Evolutionary conservation across 352 stramenopile species (phyloP), one percentile per base, ranked within the genome.

Genomic region (Globisporangium abappressorium): DNA sequence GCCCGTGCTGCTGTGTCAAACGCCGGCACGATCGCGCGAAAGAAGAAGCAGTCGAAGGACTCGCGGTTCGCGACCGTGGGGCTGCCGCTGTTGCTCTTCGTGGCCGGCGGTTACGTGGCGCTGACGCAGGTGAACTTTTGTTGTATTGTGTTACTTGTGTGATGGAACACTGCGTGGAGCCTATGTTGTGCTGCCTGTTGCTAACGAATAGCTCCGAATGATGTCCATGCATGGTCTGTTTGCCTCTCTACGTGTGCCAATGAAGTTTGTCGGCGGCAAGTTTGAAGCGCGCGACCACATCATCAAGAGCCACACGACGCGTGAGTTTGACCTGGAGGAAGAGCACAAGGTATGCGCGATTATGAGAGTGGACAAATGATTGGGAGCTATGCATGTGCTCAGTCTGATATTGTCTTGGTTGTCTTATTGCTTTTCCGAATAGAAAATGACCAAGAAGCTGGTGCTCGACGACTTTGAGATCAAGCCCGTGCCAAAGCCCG

Each of bases 391-490:
- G 38, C 34, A 28, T 56, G 34, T 14, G 26, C 38, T 55, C 8
- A 36, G 11, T 26, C 43, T 53, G 22, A 47, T 57, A 18, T n/a
- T 38, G 5, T 9, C 7, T 30, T 38, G 0, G 20, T 62, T 55
- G 56, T 22, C 9, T 24, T 26, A 63, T 24, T 33, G 28, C 28
- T 63, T 36, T 14, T 62, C 61, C 11, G 11, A n/a, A n/a, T 67
- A 94, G 88, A 92, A 80, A 85, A 94, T 96, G 68, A 92, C 82
- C 36, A 77, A 92, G 71, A 96, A 96, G 69, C 77, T 96, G 63
- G 56, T 84, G 41, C 72, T 89, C 12, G 81, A 94, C 65, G 88
- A 94, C 64, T 96, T 94, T 59, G 88, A 92, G 68, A 72, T 96
- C 65, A 96, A 96, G 67, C 88, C 86, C 9, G 82, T 96, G 56